These are phyloP conservation scores for Petrea volubilis DNA, from an alignment of 257 asterid species.

Conservation along the genomic window DNA sequence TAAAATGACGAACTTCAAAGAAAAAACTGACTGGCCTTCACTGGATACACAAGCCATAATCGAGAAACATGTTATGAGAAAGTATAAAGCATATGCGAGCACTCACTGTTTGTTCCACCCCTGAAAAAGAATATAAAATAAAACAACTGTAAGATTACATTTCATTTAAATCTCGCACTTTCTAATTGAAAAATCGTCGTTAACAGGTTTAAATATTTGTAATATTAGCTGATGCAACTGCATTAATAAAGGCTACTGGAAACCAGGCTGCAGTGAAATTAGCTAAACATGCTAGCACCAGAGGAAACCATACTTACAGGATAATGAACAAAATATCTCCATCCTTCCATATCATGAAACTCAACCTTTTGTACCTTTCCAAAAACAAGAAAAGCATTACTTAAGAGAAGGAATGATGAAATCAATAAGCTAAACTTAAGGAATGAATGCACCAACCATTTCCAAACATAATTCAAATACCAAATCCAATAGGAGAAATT, in stretches of 20 bases:
- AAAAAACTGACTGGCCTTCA: background rate
- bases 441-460: slow-evolving; percentile 1
- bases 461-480: background rate
- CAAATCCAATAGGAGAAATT: background rate
- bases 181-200: background rate
- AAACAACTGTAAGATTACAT: background rate
- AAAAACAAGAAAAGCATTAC: slow-evolving; percentile 4
- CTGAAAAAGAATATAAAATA: slow-evolving; percentile 43
- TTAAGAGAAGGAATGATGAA: slow-evolving; percentile 1
- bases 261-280: slow-evolving; percentile 4
- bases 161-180: slow-evolving; percentile 7
- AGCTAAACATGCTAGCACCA: background rate
- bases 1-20: background rate
- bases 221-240: slow-evolving; percentile 1
- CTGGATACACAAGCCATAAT: slow-evolving; percentile 7
- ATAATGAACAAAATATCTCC: slow-evolving; percentile 73
- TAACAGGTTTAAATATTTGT: background rate
- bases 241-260: background rate
- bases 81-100: slow-evolving; percentile 21
- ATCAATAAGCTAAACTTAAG: slow-evolving; percentile 3
- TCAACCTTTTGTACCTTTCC: slow-evolving; percentile 53
- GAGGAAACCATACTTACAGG: slow-evolving; percentile 44
- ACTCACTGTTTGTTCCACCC: slow-evolving; percentile 87
- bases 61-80: slow-evolving; percentile 7
- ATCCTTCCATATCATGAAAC: slow-evolving; percentile 29